Conservation (phyloP, 257 asterid genomes). For the Pogostemon cablin region DNA sequence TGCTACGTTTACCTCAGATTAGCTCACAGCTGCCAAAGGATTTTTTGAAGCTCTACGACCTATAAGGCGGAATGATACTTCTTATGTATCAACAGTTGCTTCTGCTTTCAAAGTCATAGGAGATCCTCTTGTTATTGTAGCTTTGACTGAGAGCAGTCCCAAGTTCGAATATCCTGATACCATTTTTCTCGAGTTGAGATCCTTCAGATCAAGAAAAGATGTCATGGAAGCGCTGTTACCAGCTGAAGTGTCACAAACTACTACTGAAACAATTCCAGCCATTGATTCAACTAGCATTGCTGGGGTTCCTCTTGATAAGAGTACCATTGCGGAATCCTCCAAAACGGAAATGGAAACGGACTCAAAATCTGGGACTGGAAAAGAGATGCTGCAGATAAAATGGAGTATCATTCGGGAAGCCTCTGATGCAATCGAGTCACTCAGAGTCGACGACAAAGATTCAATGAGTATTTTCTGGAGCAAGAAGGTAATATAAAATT, state of each 20-base stretch:
- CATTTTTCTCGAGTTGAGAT: conserved; percentile 39
- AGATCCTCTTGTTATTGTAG: conserved; percentile 52
- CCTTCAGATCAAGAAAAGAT: conserved; percentile 32
- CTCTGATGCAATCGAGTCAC: conserved; percentile 15
- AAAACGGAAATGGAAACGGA: neutral
- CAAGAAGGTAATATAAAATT: conserved; percentile 40
- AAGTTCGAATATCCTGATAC: conserved; percentile 38
- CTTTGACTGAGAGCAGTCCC: conserved; percentile 2
- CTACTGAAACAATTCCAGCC: neutral
- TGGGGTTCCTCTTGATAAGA: neutral
- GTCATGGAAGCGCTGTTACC: conserved; percentile 43
- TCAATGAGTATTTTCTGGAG: neutral
- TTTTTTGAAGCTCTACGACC: conserved; percentile 39
- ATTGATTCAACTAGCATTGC: neutral
- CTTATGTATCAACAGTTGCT: conserved; percentile 9
- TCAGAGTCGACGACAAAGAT: neutral
- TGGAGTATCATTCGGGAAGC: conserved; percentile 36
- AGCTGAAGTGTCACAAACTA: neutral
- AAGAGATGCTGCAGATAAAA: conserved; percentile 16
- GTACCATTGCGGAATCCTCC: neutral
- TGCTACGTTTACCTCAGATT: neutral
- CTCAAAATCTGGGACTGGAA: conserved; percentile 16
- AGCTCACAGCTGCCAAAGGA: neutral
- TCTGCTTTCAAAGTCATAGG: conserved; percentile 27
- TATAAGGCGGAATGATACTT: neutral